Evolutionary conservation across 2,329 filamentous ascomycete genomes (phyloP), one percentile per base, ranked within the genome.

Genomic region (Stenocarpella maydis): DNA sequence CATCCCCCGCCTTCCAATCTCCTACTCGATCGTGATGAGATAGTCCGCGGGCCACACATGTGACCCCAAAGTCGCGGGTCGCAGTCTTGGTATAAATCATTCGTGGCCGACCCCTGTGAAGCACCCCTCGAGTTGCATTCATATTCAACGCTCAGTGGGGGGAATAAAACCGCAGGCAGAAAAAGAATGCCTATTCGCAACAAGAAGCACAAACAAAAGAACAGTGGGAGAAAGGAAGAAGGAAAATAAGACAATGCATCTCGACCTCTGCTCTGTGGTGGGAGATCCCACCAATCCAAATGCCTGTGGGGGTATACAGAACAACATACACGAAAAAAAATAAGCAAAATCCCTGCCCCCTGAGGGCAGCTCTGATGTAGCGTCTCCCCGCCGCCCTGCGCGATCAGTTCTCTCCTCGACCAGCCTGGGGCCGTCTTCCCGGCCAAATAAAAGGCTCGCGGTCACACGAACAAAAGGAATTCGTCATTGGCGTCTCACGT

Each of bases 401-500:
- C 43, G 53, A 43, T 58, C 65, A 21, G 43, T 28, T 12, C 10
- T 37, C 34, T 37, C 53, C 65, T 49, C 53, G 21, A 45, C 58
- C 58, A 41, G 39, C 31, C 14, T 24, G 24, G 41, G 26, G 52
- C 24, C 53, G 31, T 69, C 52, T 28, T 55, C 47, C 26, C 49
- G 15, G 24, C 31, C n/a, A 19, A 4, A 6, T 9, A 26, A 45
- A 12, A 52, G 61, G 28, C 58, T 52, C 19, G 58, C 39, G 43
- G 47, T 37, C 54, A n/a, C 54, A 19, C 24, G 24, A 69, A 68
- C 68, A 74, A 72, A 69, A 70, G 70, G 69, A 72, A 72, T 70
- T 74, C 74, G 71, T 75, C 72, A 71, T 71, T 63, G 69, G 73
- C 74, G 70, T 75, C 63, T 74, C 69, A 74, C 73, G 71, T 74